A percentile compares a stretch with the other conserved stretches of the same genome.
These are phyloP conservation scores for Limonium bicolor DNA, from an alignment of 148 eudicot species.

Conservation along the genomic window DNA sequence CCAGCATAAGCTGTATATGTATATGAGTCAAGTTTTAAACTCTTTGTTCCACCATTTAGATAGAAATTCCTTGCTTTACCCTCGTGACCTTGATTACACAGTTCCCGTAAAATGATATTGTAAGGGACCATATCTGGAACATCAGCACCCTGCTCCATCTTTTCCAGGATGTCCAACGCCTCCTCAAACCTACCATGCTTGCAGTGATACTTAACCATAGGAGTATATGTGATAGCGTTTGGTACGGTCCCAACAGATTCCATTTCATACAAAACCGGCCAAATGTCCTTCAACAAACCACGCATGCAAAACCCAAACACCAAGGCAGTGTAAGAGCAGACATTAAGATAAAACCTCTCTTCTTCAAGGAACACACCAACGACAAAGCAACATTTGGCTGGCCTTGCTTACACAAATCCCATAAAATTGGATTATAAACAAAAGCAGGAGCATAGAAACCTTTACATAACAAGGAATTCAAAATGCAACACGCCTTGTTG, in stretches of 20 bases:
- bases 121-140: constrained; percentile 34
- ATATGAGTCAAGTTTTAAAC: constrained; percentile 28
- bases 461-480: constrained; percentile 14
- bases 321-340: constrained; percentile 49
- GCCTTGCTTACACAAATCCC: constrained; percentile 43
- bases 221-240: constrained; percentile 30
- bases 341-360: constrained; percentile 38
- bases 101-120: constrained; percentile 41
- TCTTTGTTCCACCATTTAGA: constrained; percentile 17
- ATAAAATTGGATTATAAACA: constrained; percentile 41
- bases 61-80: constrained; percentile 17
- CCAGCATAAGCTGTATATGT: constrained; percentile 47
- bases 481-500: constrained; percentile 22
- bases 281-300: constrained; percentile 23
- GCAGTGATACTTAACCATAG: constrained; percentile 35
- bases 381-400: constrained; percentile 25
- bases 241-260: constrained; percentile 24
- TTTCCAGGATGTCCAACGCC: constrained; percentile 25
- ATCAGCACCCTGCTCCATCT: constrained; percentile 38
- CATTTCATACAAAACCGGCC: constrained; percentile 32
- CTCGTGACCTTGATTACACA: constrained; percentile 18
- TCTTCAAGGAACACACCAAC: constrained; percentile 23
- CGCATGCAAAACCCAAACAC: constrained; percentile 36
- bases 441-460: constrained; percentile 18
- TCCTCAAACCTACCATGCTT: constrained; percentile 34